Percentiles rank a stretch among this genome's conserved stretches.
Evolutionary conservation across 2,329 filamentous ascomycete species (phyloP).

Genomic region (Helotiales sp.): DNA sequence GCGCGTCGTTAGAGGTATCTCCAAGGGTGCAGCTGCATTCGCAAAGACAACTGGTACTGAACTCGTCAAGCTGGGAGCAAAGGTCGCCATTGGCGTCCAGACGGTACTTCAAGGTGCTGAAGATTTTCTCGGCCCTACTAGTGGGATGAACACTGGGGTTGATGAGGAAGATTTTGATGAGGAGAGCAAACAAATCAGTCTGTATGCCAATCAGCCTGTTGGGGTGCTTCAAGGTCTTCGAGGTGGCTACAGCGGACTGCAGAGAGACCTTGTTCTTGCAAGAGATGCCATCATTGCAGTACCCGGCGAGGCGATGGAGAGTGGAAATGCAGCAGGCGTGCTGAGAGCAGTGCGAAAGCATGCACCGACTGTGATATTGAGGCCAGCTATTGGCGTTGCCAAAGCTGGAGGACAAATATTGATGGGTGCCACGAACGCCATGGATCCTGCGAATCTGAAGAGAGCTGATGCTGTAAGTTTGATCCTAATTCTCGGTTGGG

Average conservation of each 20-base stretch:
- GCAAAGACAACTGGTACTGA: constrained; percentile 92
- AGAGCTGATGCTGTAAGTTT: constrained; percentile 85
- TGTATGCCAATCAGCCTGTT: constrained; percentile 92
- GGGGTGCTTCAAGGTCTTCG: constrained; percentile 84
- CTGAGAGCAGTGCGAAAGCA: constrained; percentile 75
- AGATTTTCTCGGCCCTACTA: constrained; percentile 61
- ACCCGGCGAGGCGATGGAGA: constrained; percentile 87
- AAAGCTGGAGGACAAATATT: constrained; percentile 88
- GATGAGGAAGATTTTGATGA: constrained; percentile 65
- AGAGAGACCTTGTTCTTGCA: constrained; percentile 83
- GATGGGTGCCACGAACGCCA: constrained; percentile 85
- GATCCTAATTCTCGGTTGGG: neutral
- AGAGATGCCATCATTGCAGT: constrained; percentile 93
- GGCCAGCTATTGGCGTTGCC: constrained; percentile 86
- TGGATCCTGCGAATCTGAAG: constrained; percentile 80
- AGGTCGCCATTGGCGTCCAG: constrained; percentile 91
- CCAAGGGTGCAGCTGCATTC: constrained; percentile 87
- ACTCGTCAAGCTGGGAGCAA: constrained; percentile 90
- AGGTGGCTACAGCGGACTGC: constrained; percentile 78
- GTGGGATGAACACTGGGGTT: constrained; percentile 36
- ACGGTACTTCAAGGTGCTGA: constrained; percentile 90
- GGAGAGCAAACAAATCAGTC: constrained; percentile 76
- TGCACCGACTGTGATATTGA: constrained; percentile 89
- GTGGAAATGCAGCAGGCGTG: constrained; percentile 75
- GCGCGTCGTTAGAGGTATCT: constrained; percentile 84